These are phyloP conservation scores for Russula vinacea DNA, from an alignment of 768 basidiomycete genomes.

Conservation along the genomic window DNA sequence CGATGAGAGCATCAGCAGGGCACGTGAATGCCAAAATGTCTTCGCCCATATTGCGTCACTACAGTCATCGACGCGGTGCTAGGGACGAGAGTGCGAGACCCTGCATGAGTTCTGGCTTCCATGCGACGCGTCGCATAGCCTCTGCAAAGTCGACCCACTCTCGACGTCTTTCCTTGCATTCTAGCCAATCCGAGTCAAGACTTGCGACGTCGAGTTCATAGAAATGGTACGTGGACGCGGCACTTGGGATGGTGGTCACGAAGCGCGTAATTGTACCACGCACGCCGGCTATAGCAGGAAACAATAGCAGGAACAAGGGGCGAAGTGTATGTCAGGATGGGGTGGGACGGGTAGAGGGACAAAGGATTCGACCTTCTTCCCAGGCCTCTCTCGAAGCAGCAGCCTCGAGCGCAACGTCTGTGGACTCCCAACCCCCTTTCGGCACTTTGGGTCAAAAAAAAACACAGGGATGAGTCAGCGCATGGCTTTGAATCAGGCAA, in stretches of 20 bases:
- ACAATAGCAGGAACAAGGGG: slow-evolving; percentile 38
- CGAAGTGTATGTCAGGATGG: slow-evolving; percentile 57
- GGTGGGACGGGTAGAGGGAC: slow-evolving; percentile 69
- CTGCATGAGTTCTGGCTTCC: slow-evolving; percentile 83
- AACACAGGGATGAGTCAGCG: slow-evolving; percentile 18
- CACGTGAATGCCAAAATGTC: slow-evolving; percentile 2
- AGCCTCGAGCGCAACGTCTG: slow-evolving; percentile 77
- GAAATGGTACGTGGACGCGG: slow-evolving; percentile 82
- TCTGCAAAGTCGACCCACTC: slow-evolving; percentile 91
- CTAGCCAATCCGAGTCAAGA: slow-evolving; percentile 79
- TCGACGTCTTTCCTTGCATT: slow-evolving; percentile 70
- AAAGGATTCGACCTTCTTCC: slow-evolving; percentile 94
- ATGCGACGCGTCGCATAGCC: slow-evolving; percentile 67
- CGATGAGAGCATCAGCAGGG: slow-evolving; percentile 4
- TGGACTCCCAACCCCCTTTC: slow-evolving; percentile 89
- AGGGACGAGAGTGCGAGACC: slow-evolving; percentile 70
- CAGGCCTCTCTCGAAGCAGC: slow-evolving; percentile 89
- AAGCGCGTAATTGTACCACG: slow-evolving; percentile 83
- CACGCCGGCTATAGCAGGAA: slow-evolving; percentile 65
- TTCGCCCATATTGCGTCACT: slow-evolving; percentile 6
- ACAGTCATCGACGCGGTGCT: slow-evolving; percentile 47
- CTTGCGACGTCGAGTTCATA: slow-evolving; percentile 81
- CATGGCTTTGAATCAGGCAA: slow-evolving; percentile 13
- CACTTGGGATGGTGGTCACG: slow-evolving; percentile 76
- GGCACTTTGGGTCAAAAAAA: slow-evolving; percentile 38